Evolutionary conservation across 768 basidiomycete species (phyloP).

Genomic region (Neoboletus brunneissimus): DNA sequence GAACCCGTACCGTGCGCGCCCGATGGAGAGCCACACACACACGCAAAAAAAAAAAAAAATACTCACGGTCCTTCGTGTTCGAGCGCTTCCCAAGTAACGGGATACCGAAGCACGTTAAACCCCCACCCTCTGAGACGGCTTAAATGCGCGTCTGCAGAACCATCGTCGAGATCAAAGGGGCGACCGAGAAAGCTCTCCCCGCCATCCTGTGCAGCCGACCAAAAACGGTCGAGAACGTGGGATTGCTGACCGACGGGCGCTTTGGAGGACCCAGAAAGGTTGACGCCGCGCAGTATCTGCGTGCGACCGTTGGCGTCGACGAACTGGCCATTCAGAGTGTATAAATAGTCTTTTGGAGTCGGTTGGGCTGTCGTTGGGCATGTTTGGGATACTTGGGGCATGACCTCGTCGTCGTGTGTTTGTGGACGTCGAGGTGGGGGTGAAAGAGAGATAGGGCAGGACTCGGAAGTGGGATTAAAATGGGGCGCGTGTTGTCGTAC

Average conservation of each 20-base stretch:
- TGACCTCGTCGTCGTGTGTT: not conserved
- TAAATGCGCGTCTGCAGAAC: slow-evolving; percentile 82
- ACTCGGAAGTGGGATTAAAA: not conserved
- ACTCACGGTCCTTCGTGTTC: slow-evolving; percentile 96
- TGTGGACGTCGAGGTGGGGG: not conserved
- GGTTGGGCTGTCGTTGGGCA: slow-evolving; percentile 21
- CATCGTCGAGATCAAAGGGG: slow-evolving; percentile 83
- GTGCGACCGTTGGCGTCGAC: slow-evolving; percentile 74
- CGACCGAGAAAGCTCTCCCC: slow-evolving; percentile 69
- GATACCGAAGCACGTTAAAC: slow-evolving; percentile 78
- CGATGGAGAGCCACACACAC: too few species aligned
- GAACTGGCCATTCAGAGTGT: slow-evolving; percentile 66
- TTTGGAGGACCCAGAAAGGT: slow-evolving; percentile 87
- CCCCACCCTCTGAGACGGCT: slow-evolving; percentile 89
- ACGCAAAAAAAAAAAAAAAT: not conserved
- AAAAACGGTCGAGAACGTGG: slow-evolving; percentile 69
- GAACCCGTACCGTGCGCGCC: too few species aligned
- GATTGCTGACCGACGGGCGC: slow-evolving; percentile 72
- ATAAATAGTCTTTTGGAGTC: slow-evolving; percentile 41
- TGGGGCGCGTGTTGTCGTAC: slow-evolving; percentile 17
- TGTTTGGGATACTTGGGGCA: not conserved
- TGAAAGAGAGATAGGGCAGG: not conserved
- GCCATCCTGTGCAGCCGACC: slow-evolving; percentile 72
- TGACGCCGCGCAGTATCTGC: slow-evolving; percentile 88
- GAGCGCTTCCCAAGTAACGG: slow-evolving; percentile 92